A percentile compares a stretch with the other conserved stretches of the same genome.
phyloP scores from a whole-genome alignment of 139 green algal genomes.

The Desmodesmus armatus region DNA sequence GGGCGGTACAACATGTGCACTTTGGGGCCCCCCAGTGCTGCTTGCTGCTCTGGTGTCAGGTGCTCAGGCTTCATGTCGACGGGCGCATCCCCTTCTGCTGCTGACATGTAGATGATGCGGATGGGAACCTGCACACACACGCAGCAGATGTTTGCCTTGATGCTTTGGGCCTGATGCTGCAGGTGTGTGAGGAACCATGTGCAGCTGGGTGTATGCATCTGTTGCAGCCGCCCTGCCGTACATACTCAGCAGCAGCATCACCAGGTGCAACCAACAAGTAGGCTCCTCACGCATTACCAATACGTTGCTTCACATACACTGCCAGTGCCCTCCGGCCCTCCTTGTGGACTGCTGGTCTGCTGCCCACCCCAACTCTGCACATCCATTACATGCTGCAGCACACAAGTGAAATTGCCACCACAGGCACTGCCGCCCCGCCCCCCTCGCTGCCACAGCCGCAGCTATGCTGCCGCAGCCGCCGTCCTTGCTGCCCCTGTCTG shows the following conservation, averaged over 20 bases:
- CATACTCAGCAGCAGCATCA: neutral
- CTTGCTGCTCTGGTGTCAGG: slow-evolving; percentile 6
- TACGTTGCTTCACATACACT: neutral
- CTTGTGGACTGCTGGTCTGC: too few relatives aligned
- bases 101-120: slow-evolving; percentile 17
- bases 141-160: neutral
- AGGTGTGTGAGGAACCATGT: neutral
- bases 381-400: neutral
- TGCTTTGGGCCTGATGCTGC: neutral
- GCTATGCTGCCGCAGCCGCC: neutral
- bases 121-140: slow-evolving; percentile 15
- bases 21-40: slow-evolving; percentile 9
- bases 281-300: neutral
- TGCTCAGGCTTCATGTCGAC: slow-evolving; percentile 38
- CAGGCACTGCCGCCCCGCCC: neutral
- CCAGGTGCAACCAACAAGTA: neutral
- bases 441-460: neutral
- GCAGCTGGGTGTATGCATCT: too few relatives aligned
- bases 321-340: neutral
- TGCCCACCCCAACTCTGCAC: neutral
- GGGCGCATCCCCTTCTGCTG: neutral
- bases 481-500: neutral
- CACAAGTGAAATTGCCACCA: neutral
- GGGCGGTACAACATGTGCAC: slow-evolving; percentile 50
- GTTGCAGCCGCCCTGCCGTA: neutral